A percentile compares a stretch with the other conserved stretches of the same genome.
phyloP scores from a whole-genome alignment of 352 stramenopile species.

The Salisapilia sapeloensis region DNA sequence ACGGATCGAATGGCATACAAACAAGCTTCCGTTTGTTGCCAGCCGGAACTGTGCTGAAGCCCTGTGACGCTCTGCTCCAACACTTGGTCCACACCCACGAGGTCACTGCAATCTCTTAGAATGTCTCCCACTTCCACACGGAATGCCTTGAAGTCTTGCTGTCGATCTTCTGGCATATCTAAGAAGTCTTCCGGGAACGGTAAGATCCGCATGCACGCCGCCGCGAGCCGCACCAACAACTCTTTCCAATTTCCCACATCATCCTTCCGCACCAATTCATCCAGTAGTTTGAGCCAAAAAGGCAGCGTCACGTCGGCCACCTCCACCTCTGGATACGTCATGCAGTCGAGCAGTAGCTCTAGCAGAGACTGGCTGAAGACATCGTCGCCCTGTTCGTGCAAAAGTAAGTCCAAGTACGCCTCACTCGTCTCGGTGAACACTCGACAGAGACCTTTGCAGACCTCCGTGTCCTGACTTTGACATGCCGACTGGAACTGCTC shows the following conservation, averaged over 20 bases:
- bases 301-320: slow-evolving; percentile 71
- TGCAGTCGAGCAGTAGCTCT: slow-evolving; percentile 78
- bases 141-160: slow-evolving; percentile 72
- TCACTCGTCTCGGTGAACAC: slow-evolving; percentile 86
- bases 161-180: slow-evolving; percentile 38
- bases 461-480: slow-evolving; percentile 48
- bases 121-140: slow-evolving; percentile 68
- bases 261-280: slow-evolving; percentile 12
- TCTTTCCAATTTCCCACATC: slow-evolving; percentile 23
- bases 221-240: slow-evolving; percentile 34
- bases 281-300: slow-evolving; percentile 64
- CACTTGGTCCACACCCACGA: slow-evolving; percentile 50
- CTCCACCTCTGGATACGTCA: slow-evolving; percentile 61
- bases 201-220: slow-evolving; percentile 68
- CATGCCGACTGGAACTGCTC: slow-evolving; percentile 27
- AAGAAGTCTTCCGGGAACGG: slow-evolving; percentile 60
- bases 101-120: slow-evolving; percentile 54
- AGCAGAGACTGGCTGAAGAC: slow-evolving; percentile 49
- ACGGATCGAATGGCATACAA: slow-evolving; percentile 77
- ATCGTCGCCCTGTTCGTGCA: slow-evolving; percentile 35
- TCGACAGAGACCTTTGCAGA: slow-evolving; percentile 58
- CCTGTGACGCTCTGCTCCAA: slow-evolving; percentile 64
- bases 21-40: slow-evolving; percentile 66
- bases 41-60: slow-evolving; percentile 56
- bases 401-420: slow-evolving; percentile 60